Evolutionary conservation across 805 yeast species (phyloP), one percentile per base, ranked within the genome.

Genomic region (Wickerhamiella dianesei): DNA sequence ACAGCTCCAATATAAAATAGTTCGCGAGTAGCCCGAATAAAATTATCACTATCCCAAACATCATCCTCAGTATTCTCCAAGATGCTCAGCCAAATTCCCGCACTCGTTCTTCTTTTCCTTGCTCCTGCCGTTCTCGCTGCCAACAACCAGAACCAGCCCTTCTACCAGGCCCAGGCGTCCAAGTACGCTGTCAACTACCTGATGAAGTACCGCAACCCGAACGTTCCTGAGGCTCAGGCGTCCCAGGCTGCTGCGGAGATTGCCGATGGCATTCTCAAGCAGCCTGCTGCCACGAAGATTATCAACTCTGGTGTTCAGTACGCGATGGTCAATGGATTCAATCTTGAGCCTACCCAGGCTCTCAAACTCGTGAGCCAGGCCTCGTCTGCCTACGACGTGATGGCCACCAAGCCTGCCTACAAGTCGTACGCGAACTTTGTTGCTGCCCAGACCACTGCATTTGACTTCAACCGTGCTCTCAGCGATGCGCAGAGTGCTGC

Each of bases 371-470:
- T 45, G 5, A 48, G 47, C 48, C 44, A 46, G 43, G 56, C 56
- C 16, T 51, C 54, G 14, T 48, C 49, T 47, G 50, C 42, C 50
- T 53, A 53, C 51, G 48, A 50, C 40, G 39, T 21, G 40, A 18
- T 52, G 21, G 50, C 45, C 37, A 53, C 55, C 16, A 37, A 44
- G 44, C 49, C 55, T 14, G 55, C 47, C 17, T 53, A 53, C 52
- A 42, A 46, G 44, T 25, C 40, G 43, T 53, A 43, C 44, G 53
- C 52, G 5, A 22, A 36, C 14, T 42, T 37, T 4, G 50, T 50
- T 4, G 52, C 49, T 21, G 45, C 50, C 45, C 44, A 49, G 45
- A 43, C 43, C n/a, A 35, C 53, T 17, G 25, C 48, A 37, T 53
- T 53, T 40, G 56, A 53, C 35, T 21, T 53, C 43, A 42, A 44